phyloP scores from a whole-genome alignment of 2,329 filamentous ascomycete genomes.

The Xylaria sp. region DNA sequence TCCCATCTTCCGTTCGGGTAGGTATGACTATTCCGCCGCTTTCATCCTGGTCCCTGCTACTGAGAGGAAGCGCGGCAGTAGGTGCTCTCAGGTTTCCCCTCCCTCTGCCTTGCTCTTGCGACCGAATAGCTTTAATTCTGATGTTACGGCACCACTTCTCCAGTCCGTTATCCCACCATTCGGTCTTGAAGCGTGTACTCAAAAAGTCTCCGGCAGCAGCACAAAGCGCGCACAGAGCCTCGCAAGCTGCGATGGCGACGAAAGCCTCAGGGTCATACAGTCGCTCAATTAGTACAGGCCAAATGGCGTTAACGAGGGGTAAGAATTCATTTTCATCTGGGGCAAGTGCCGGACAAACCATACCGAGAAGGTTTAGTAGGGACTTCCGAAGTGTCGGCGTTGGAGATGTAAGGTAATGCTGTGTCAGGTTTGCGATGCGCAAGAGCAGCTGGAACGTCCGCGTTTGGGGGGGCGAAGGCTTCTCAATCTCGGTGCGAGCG shows the following conservation, averaged over 20 bases:
- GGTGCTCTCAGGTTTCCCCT: conserved; percentile 27
- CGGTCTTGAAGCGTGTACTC: conserved; percentile 75
- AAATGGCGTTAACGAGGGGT: conserved; percentile 88
- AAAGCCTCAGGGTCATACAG: conserved; percentile 75
- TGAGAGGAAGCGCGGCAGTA: conserved; percentile 4
- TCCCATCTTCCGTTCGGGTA: conserved; percentile 40
- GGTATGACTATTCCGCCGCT: conserved; percentile 45
- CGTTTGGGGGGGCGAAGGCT: conserved; percentile 72
- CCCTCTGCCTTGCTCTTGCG: conserved; percentile 20
- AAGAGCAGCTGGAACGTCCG: conserved; percentile 84
- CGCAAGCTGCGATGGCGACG: conserved; percentile 76
- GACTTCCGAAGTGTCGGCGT: conserved; percentile 82
- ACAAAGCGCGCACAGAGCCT: conserved; percentile 76
- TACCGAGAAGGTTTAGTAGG: conserved; percentile 80
- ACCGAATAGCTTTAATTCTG: conserved; percentile 54
- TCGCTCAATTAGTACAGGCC: conserved; percentile 81
- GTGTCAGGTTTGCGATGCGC: conserved; percentile 83
- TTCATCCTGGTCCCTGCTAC: conserved; percentile 27
- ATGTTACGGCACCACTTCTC: conserved; percentile 60
- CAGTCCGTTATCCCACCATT: conserved; percentile 70
- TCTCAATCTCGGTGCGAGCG: conserved; percentile 55
- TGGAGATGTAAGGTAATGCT: conserved; percentile 89
- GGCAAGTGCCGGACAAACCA: conserved; percentile 77
- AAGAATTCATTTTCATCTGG: conserved; percentile 85
- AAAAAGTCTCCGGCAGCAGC: conserved; percentile 83